Evolutionary conservation across 2,329 filamentous ascomycete species (phyloP).

Genomic region (Colletotrichum costaricense): DNA sequence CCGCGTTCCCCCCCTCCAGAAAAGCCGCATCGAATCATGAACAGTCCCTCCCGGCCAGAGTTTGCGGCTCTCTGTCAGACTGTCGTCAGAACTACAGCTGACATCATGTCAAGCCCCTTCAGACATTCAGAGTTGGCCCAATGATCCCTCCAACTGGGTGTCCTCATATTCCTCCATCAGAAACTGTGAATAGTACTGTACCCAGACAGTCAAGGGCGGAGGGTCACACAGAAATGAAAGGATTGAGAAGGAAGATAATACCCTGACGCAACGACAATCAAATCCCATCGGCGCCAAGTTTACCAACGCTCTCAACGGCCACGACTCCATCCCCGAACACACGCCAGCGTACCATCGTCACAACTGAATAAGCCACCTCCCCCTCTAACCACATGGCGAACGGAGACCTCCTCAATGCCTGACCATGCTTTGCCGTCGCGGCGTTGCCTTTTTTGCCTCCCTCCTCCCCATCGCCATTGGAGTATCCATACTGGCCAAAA

Average conservation of each 20-base stretch:
- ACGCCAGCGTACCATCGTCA: neutral
- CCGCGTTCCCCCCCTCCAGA: no score
- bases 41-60: neutral
- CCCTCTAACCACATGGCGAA: constrained; percentile 3
- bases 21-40: neutral
- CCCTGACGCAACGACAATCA: neutral
- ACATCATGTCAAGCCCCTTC: no score
- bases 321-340: neutral
- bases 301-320: neutral
- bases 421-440: neutral
- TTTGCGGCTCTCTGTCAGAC: neutral
- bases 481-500: neutral
- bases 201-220: no score
- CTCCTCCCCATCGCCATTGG: neutral
- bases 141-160: no score
- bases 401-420: neutral
- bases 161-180: no score
- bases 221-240: no score
- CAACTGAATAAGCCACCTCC: neutral
- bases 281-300: neutral
- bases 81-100: neutral
- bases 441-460: neutral
- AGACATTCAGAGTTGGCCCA: no score
- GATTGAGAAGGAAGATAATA: no score
- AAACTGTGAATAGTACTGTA: no score